Base-by-base conservation (phyloP, 176 grass and related monocot species). In the Musa beccarii region DNA sequence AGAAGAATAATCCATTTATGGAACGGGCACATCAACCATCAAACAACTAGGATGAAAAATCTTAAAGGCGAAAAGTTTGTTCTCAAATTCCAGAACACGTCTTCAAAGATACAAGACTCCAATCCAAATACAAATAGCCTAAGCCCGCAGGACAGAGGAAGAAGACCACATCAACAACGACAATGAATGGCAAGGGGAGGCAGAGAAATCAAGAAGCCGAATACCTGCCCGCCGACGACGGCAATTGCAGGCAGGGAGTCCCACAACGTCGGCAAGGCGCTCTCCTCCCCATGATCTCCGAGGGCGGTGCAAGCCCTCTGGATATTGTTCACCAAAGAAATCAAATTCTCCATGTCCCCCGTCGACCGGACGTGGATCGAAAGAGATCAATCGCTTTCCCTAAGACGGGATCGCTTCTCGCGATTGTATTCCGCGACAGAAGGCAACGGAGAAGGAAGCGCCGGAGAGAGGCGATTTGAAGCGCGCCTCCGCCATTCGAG, bases 281-380 rank as follows among this genome's bases (percentile, higher is more conserved):
- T 77, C 49, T 66, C 75, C 61, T 77, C 75, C 10, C 75, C 75
- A 61, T 77, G 61, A 49, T 77, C 75, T 51, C 75, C 75, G 75
- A 77, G 75, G 49, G 75, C 75, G 8, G 61, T 77, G 75, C 75
- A 77, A 25, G 75, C 75, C 75, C 75, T 66, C 75, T 77, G 75
- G 11, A 77, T 63, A 11, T 77, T 77, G 20, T 77, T 77, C 20
- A 77, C 75, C 75, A 77, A 26, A 24, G 75, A 64, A 53, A 77
- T 77, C 75, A 77, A 65, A 24, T 77, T 77, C 75, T 77, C 75
- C 75, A 77, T 77, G 6, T 9, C 49, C 17, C 14, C 43, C 20
- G 19, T 43, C 59, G 50, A 9, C 2, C 22, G 1, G 5, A 24
- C 11, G 63, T 10, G 2, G 5, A 17, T 61, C 16, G 8, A 17